Evolutionary conservation across 2,329 filamentous ascomycete species (phyloP), one percentile per base, ranked within the genome.

Genomic region (Elsinoe fawcettii): DNA sequence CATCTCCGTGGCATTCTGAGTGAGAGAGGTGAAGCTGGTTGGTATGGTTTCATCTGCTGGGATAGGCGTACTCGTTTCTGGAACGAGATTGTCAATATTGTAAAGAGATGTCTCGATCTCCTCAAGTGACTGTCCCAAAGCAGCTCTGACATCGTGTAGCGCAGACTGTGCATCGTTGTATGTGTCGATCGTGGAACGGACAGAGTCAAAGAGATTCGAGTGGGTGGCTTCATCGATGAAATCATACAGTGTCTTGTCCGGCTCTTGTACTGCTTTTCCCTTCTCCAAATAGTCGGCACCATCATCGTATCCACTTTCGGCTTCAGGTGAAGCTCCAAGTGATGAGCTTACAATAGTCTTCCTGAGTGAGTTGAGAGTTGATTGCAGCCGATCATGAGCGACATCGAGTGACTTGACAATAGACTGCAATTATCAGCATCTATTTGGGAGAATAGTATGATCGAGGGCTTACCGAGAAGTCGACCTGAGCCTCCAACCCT

Each of bases 1-100:
- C 84, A 95, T 92, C 64, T 85, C 83, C 61, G 88, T 84, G 0
- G 91, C 91, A 63, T 92, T 84, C 12, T 77, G 77, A 62, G 91
- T 84, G 34, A 95, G 78, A 2, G 70, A 67, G 55, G 73, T 73
- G 61, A 80, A 79, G 37, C 79, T 67, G 8, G 66, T 64, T 0
- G 77, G 74, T 44, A 80, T 73, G 0, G 71, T 74, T 5, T 72
- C 65, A 56, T 64, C 55, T 37, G 59, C 55, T 57, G 63, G 57
- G 37, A 59, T 60, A 67, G 67, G 56, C 65, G 64, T 16, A 63
- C 65, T 66, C 67, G 49, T 70, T 71, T 67, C 36, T 60, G 60
- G 34, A 25, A 43, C 25, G 25, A 56, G 51, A 9, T 20, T 18
- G 32, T 43, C 37, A 16, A 55, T 34, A 6, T 27, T 18, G 16